Conservation (phyloP, 140 eudicot species). For the Anethum foeniculum region DNA sequence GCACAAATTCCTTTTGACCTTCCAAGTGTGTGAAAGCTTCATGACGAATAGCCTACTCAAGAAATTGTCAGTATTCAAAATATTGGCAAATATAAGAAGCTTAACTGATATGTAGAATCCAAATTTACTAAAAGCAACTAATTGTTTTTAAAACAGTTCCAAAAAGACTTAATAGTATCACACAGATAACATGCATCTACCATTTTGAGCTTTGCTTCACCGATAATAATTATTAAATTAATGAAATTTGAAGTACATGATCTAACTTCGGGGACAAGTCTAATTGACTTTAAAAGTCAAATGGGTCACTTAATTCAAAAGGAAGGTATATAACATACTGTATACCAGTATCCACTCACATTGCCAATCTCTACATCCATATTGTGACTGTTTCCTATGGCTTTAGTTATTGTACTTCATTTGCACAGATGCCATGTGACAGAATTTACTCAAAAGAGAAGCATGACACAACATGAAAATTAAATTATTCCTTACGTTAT, state of each 20-base stretch:
- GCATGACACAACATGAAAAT: not conserved
- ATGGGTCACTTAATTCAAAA: not conserved
- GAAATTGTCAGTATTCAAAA: not conserved
- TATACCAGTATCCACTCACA: not conserved
- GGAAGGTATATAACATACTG: not conserved
- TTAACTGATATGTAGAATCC: not conserved
- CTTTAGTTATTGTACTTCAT: not conserved
- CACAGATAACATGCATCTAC: not conserved
- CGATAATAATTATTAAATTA: not conserved
- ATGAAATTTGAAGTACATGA: not conserved
- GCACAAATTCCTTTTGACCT: conserved; percentile 57
- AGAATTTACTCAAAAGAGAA: not conserved
- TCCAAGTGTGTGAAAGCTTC: conserved; percentile 83
- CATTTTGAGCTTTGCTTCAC: not conserved
- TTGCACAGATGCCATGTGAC: not conserved
- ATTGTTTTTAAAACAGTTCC: not conserved
- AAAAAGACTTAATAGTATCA: not conserved
- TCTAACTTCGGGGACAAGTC: not conserved
- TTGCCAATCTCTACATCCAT: not conserved
- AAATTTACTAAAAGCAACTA: not conserved
- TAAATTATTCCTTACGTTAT: not conserved
- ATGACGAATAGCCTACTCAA: conserved; percentile 63
- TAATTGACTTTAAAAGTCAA: not conserved
- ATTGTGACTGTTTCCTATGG: not conserved
- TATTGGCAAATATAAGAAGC: not conserved